Evolutionary conservation across 306 rosid species (phyloP).

Genomic region (Prunus dulcis): DNA sequence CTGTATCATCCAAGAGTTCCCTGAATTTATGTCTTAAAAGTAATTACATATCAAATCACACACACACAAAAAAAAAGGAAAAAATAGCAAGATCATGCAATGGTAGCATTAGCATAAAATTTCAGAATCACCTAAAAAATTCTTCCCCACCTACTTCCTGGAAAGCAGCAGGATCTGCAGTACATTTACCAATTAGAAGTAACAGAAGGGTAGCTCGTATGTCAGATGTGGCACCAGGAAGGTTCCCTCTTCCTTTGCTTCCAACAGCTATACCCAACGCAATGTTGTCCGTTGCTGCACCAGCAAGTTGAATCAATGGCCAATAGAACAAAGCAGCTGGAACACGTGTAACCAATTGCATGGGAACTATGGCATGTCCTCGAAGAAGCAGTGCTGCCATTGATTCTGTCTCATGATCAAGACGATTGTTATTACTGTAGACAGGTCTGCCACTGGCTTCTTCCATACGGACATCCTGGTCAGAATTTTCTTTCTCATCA

Average conservation of each 20-base stretch:
- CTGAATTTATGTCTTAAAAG: constrained; percentile 32
- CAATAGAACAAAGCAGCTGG: constrained; percentile 91
- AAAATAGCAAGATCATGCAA: constrained; percentile 8
- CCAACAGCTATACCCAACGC: constrained; percentile 97
- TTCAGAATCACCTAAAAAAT: constrained; percentile 75
- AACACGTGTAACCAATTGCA: constrained; percentile 87
- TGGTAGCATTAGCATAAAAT: constrained; percentile 13
- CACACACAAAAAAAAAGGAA: not conserved
- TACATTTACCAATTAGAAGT: constrained; percentile 95
- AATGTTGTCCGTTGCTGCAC: constrained; percentile 94
- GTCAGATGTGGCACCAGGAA: constrained; percentile 95
- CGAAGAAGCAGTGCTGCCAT: constrained; percentile 81
- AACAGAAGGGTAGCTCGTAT: constrained; percentile 87
- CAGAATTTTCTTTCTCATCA: constrained; percentile 39
- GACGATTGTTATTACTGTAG: constrained; percentile 41
- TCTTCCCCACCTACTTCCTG: constrained; percentile 80
- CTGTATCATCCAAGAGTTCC: constrained; percentile 93
- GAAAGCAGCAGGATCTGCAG: constrained; percentile 83
- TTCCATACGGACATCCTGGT: constrained; percentile 47
- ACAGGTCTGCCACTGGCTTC: constrained; percentile 52
- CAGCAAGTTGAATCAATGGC: constrained; percentile 96
- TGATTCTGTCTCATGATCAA: constrained; percentile 67
- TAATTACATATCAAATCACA: constrained; percentile 1
- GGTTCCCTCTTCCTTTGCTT: constrained; percentile 97
- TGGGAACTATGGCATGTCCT: constrained; percentile 90